Conservation (phyloP, 108 stramenopile genomes). For the Nitzschia sp. region DNA sequence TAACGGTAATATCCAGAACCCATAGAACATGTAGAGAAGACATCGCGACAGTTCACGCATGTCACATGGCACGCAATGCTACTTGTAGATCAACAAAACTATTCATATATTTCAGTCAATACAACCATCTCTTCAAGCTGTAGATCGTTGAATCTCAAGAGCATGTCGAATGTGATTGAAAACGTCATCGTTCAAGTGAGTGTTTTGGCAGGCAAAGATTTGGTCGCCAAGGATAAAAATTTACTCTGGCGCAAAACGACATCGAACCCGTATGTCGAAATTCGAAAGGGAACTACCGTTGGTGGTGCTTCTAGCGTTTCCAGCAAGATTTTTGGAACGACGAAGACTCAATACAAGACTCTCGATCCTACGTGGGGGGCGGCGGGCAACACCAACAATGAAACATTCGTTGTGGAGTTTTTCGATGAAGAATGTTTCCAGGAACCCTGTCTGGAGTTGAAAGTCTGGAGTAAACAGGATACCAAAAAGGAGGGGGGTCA, state of each 20-base stretch:
- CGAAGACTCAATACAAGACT: constrained; percentile 34
- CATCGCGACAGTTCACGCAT: too few species aligned
- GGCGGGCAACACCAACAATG: too few species aligned
- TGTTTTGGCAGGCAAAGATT: constrained; percentile 20
- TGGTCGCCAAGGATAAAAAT: constrained; percentile 43
- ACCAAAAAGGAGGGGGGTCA: constrained; percentile 17
- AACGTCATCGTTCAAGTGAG: constrained; percentile 12
- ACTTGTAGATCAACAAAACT: constrained; percentile 3
- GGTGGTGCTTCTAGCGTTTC: constrained; percentile 1
- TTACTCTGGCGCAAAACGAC: constrained; percentile 26
- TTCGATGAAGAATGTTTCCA: constrained; percentile 11
- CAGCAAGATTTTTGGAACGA: constrained; percentile 28
- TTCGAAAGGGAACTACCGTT: not conserved
- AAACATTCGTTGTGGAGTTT: constrained; percentile 13
- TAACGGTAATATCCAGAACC: too few species aligned
- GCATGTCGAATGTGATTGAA: not conserved
- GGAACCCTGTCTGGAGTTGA: constrained; percentile 18
- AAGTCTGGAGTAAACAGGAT: constrained; percentile 36
- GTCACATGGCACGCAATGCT: too few species aligned
- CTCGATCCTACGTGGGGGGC: constrained; percentile 42
- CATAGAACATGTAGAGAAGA: too few species aligned
- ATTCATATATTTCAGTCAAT: not conserved
- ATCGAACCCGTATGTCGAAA: constrained; percentile 44
- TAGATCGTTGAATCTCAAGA: too few species aligned
- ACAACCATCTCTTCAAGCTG: too few species aligned